A percentile compares a stretch with the other conserved stretches of the same genome.
phyloP scores from a whole-genome alignment of 169 alveolate species.

The Plasmodium inui region DNA sequence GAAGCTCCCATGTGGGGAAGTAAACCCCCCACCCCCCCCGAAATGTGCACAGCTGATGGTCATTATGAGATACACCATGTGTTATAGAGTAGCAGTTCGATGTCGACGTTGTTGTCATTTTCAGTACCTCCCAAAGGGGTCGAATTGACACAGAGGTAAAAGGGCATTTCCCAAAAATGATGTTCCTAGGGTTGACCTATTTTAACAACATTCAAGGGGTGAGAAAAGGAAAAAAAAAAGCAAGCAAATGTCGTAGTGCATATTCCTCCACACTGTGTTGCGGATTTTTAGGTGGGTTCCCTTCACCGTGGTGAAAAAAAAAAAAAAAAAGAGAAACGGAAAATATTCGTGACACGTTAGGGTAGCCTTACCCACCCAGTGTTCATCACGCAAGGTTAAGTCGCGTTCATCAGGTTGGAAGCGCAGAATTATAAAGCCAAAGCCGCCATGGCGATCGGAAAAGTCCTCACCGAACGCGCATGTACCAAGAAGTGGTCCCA shows the following conservation, averaged over 20 bases:
- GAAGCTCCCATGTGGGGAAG: not conserved
- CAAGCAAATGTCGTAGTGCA: not conserved
- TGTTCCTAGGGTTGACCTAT: not conserved
- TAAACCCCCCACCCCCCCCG: not conserved
- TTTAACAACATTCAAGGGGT: not conserved
- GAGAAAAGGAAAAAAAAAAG: not conserved
- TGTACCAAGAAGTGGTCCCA: not conserved
- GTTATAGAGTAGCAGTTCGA: not conserved
- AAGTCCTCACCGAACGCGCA: not conserved
- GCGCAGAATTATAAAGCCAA: not conserved
- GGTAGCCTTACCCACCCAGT: not conserved
- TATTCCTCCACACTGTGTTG: not conserved
- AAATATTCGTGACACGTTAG: not conserved
- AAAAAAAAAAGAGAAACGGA: not conserved
- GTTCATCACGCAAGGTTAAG: not conserved
- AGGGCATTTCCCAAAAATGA: not conserved
- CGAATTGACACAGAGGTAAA: not conserved
- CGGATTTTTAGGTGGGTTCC: not conserved
- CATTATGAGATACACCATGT: not conserved
- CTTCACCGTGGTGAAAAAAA: not conserved
- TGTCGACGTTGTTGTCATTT: not conserved
- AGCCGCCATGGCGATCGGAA: slow-evolving; percentile 1
- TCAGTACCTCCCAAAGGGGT: not conserved
- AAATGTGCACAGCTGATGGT: not conserved
- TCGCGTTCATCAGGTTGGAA: not conserved